A percentile compares a stretch with the other conserved stretches of the same genome.
Conservation (phyloP, 1,284 basidiomycete genomes). For the Ustilago cynodontis region DNA sequence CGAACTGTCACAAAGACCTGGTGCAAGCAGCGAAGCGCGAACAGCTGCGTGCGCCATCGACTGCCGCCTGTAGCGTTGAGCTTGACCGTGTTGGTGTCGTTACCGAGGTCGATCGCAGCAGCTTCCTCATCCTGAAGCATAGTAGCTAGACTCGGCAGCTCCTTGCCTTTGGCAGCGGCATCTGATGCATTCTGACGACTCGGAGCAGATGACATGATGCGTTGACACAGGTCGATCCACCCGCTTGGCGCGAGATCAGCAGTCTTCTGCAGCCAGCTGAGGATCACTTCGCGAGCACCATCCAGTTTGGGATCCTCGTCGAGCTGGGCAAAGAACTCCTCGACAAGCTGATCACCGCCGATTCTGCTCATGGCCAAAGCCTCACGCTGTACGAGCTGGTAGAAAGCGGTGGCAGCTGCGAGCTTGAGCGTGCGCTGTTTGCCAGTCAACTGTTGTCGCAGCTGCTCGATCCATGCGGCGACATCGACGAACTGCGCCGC, state of each 20-base stretch:
- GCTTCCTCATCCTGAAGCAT: constrained; percentile 84
- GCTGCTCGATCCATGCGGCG: constrained; percentile 52
- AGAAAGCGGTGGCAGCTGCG: constrained; percentile 92
- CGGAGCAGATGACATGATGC: constrained; percentile 79
- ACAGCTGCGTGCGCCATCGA: constrained; percentile 95
- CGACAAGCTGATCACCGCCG: constrained; percentile 92
- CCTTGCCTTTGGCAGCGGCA: constrained; percentile 26
- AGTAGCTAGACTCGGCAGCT: constrained; percentile 34
- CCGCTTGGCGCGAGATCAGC: constrained; percentile 91
- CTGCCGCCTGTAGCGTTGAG: constrained; percentile 45
- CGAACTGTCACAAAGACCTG: constrained; percentile 84
- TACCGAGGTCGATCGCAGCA: constrained; percentile 76
- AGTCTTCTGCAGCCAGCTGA: constrained; percentile 95
- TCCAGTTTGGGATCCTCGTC: constrained; percentile 95
- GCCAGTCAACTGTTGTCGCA: constrained; percentile 51
- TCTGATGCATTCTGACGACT: constrained; percentile 11
- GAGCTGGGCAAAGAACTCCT: constrained; percentile 92
- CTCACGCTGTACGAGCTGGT: constrained; percentile 96
- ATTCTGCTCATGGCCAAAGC: constrained; percentile 90
- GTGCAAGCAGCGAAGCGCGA: constrained; percentile 92
- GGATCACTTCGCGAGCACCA: constrained; percentile 90
- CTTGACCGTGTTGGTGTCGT: constrained; percentile 35
- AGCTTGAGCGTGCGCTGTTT: constrained; percentile 80
- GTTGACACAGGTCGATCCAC: constrained; percentile 97
- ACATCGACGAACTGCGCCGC: constrained; percentile 77